A percentile compares a stretch with the other conserved stretches of the same genome.
These are phyloP conservation scores for Lactarius akahatsu DNA, from an alignment of 768 basidiomycete species.

Conservation along the genomic window DNA sequence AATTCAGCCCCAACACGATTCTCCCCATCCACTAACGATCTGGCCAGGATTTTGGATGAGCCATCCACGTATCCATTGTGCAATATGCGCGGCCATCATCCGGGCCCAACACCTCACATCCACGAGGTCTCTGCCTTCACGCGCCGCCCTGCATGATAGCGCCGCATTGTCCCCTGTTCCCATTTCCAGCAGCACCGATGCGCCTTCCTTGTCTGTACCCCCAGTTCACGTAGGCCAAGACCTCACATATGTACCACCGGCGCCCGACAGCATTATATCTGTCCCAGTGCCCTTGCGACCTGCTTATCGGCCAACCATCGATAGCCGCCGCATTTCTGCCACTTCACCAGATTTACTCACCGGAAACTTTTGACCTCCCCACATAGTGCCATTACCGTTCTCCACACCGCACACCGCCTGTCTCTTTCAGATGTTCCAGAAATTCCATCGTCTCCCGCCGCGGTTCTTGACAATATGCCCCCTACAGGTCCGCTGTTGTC, in stretches of 20 bases:
- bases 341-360: too few species aligned
- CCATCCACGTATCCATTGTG: neutral
- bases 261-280: too few species aligned
- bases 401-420: neutral
- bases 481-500: neutral
- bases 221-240: too few species aligned
- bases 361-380: too few species aligned
- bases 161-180: neutral
- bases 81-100: neutral
- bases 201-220: too few species aligned
- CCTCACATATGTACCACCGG: too few species aligned
- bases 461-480: neutral
- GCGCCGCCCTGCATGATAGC: neutral
- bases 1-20: neutral
- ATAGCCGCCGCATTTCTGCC: too few species aligned
- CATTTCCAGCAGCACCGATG: too few species aligned
- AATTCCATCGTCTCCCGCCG: neutral
- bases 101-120: neutral
- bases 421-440: neutral
- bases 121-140: neutral
- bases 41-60: neutral
- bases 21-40: neutral
- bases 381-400: too few species aligned
- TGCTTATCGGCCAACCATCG: too few species aligned
- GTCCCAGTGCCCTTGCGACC: too few species aligned